Percentiles rank a stretch among this genome's conserved stretches.
Conservation (phyloP, 108 stramenopile genomes). For the Aureococcus anophagefferens region DNA sequence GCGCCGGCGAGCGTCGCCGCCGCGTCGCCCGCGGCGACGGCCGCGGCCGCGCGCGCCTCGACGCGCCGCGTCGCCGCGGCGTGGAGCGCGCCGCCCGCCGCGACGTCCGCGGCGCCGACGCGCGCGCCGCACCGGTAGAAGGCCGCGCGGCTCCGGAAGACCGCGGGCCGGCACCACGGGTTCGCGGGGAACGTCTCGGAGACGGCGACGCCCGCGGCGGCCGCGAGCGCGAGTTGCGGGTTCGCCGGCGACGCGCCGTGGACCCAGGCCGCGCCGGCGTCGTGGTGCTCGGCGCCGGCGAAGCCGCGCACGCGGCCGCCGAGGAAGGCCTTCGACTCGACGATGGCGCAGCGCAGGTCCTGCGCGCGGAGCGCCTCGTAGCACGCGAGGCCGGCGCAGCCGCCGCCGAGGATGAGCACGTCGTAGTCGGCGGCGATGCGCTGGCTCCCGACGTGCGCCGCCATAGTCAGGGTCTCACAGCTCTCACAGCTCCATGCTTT, state of each 20-base stretch:
- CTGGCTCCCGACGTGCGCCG: no score
- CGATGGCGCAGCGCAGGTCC: no score
- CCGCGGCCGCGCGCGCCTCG: not conserved
- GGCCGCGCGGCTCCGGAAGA: not conserved
- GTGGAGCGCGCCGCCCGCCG: not conserved
- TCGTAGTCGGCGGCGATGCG: no score
- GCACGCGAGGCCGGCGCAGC: no score
- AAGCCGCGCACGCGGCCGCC: no score
- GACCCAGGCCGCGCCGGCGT: not conserved
- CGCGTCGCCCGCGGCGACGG: not conserved
- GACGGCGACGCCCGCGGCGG: not conserved
- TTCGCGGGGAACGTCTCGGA: not conserved
- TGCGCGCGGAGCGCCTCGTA: no score
- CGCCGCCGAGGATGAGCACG: no score
- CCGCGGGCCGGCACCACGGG: not conserved
- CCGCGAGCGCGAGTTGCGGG: not conserved
- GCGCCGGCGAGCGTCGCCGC: not conserved
- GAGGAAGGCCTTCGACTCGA: no score
- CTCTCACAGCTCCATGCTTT: no score
- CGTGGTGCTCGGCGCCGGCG: no score
- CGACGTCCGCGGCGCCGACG: not conserved
- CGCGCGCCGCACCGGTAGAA: not conserved
- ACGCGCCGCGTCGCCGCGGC: not conserved
- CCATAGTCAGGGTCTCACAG: no score
- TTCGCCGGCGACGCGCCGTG: not conserved